Evolutionary conservation across 176 grass and related monocot species (phyloP).

Genomic region (Musa itinerans): DNA sequence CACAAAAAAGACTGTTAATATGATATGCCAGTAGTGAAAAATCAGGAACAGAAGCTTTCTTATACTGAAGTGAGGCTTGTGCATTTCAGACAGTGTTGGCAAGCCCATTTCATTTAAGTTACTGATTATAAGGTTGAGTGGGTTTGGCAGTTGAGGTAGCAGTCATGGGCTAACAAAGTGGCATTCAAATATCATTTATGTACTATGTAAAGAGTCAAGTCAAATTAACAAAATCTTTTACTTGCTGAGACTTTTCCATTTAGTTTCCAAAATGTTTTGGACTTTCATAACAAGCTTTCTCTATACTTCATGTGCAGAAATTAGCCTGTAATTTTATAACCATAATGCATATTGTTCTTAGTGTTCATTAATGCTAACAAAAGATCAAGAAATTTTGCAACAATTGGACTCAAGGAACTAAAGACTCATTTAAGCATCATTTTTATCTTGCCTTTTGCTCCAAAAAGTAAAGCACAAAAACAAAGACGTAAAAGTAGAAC

Average conservation of each 20-base stretch:
- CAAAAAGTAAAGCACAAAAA: neutral
- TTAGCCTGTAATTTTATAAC: neutral
- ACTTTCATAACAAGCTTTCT: neutral
- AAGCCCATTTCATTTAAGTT: neutral
- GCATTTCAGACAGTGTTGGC: neutral
- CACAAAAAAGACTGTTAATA: constrained; percentile 3
- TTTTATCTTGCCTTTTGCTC: neutral
- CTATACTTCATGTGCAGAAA: neutral
- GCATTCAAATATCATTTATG: too few species aligned
- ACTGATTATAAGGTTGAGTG: neutral
- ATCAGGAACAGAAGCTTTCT: neutral
- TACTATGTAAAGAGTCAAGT: too few species aligned
- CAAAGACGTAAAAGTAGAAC: neutral
- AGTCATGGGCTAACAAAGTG: neutral
- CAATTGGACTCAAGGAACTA: too few species aligned
- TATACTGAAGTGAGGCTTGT: too few species aligned
- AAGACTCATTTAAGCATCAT: neutral
- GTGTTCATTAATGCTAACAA: too few species aligned
- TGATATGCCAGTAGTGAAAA: neutral
- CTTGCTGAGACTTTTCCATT: neutral
- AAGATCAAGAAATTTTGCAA: too few species aligned
- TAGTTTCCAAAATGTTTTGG: neutral
- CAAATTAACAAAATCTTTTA: neutral
- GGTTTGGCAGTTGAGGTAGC: neutral
- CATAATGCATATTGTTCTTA: neutral